Evolutionary conservation across 1,284 basidiomycete species (phyloP), one percentile per base, ranked within the genome.

Genomic region (Agaricales sp.): DNA sequence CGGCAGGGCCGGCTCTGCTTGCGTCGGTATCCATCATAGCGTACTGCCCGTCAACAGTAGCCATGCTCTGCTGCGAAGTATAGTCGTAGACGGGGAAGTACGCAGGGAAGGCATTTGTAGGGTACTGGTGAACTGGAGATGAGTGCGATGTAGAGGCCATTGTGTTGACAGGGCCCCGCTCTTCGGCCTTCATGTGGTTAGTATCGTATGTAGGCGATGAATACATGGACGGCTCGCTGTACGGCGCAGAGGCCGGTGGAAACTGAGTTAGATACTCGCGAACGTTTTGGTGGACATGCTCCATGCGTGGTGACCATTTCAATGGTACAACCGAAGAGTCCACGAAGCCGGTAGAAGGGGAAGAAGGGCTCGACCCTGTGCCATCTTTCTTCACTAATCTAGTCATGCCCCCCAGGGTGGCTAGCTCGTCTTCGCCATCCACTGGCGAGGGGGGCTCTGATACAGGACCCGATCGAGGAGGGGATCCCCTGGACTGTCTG

Each of bases 351-450:
- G 39, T 16, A 41, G 8, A 4, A 20, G 39, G 39, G 6, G 39
- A 41, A 20, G 39, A 41, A 24, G 44, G 44, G 20, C 18, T 45
- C 12, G 44, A 26, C 11, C 39, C n/a, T 21, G 44, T 24, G 11
- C 44, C 20, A 16, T 45, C 44, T 65, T 77, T 77, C 37, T 75
- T 74, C 2, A 86, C 80, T 20, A 86, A 68, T 2, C 85, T 77
- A 6, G 84, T 86, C 60, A 73, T 77, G 2, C 84, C 84, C 24
- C 84, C 85, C 3, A 87, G 68, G 3, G 77, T 72, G n/a, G 76
- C 70, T 2, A 87, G 68, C 57, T 87, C 84, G 58, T 87, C 84
- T 48, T 82, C 70, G 41, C 80, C 80, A 52, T 78, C 75, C 3
- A 64, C 66, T 2, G 77, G 70, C 0, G 73, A 70, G 1, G 67